Evolutionary conservation across 805 yeast species (phyloP).

Genomic region (Saccharomycopsis sp.): DNA sequence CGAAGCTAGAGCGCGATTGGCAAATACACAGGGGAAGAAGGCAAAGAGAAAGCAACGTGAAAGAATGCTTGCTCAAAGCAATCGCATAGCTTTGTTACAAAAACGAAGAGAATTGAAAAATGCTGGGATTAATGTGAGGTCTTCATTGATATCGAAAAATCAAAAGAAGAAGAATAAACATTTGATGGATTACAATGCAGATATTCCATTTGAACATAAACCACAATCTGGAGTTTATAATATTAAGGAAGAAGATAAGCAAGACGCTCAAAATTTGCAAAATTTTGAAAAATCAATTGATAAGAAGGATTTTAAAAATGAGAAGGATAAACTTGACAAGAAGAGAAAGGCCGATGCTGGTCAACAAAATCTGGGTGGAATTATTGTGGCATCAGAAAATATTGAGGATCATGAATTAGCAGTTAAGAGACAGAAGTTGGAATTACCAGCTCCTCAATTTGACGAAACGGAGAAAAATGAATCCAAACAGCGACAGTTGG

Average conservation of each 20-base stretch:
- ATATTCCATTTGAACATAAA: constrained; percentile 67
- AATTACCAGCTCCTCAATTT: constrained; percentile 30
- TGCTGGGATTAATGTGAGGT: constrained; percentile 53
- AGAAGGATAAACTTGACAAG: constrained; percentile 44
- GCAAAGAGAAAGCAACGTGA: constrained; percentile 88
- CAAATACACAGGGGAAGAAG: constrained; percentile 90
- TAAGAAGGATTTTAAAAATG: constrained; percentile 39
- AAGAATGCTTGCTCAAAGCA: constrained; percentile 70
- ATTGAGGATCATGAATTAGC: constrained; percentile 16
- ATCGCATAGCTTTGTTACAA: constrained; percentile 67
- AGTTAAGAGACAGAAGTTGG: constrained; percentile 34
- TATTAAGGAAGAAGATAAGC: constrained; percentile 47
- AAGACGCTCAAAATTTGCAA: constrained; percentile 32
- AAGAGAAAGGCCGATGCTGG: constrained; percentile 26
- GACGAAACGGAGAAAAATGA: constrained; percentile 22
- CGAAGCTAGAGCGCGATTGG: constrained; percentile 89
- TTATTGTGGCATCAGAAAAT: constrained; percentile 1
- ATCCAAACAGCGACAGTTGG: not conserved
- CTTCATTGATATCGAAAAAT: constrained; percentile 29
- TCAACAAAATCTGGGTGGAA: constrained; percentile 21
- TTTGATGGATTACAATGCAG: constrained; percentile 77
- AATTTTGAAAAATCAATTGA: constrained; percentile 39
- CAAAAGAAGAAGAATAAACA: constrained; percentile 48
- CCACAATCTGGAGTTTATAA: constrained; percentile 69
- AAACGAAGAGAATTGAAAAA: constrained; percentile 75